Percentiles rank a stretch among this genome's conserved stretches.
Conservation (phyloP, 1,139 yeast species). For the Lodderomyces parapsilosis region DNA sequence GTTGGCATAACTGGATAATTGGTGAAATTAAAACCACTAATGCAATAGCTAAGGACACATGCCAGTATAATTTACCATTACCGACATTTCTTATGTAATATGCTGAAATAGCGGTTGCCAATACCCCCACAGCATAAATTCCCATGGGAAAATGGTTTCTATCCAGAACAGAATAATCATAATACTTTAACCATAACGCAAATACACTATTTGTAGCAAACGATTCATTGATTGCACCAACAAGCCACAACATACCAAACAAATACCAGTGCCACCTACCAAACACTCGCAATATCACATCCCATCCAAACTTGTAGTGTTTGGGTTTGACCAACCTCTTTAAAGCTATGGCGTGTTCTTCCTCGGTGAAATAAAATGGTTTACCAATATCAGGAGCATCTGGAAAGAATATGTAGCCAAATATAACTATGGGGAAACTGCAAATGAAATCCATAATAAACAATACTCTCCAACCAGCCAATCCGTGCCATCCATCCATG, state of each 20-base stretch:
- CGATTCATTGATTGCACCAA: constrained; percentile 62
- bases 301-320: constrained; percentile 38
- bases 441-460: constrained; percentile 72
- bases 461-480: constrained; percentile 68
- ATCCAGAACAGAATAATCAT: constrained; percentile 43
- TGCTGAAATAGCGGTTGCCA: constrained; percentile 46
- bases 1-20: constrained; percentile 24
- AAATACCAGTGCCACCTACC: constrained; percentile 62
- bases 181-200: constrained; percentile 49
- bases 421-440: constrained; percentile 56
- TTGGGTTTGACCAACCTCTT: constrained; percentile 33
- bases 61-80: constrained; percentile 35
- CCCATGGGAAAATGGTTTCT: constrained; percentile 61
- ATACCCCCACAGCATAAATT: constrained; percentile 51
- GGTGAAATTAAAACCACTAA: constrained; percentile 41
- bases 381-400: constrained; percentile 52
- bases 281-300: constrained; percentile 45
- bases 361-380: constrained; percentile 33
- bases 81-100: constrained; percentile 38
- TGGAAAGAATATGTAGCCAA: constrained; percentile 58
- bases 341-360: constrained; percentile 28
- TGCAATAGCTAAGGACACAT: constrained; percentile 45
- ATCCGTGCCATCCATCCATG: constrained; percentile 37
- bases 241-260: constrained; percentile 52
- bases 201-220: constrained; percentile 52